phyloP scores from a whole-genome alignment of 225 moss, liverwort and hornwort genomes.

The Rhytidiadelphus loreus region DNA sequence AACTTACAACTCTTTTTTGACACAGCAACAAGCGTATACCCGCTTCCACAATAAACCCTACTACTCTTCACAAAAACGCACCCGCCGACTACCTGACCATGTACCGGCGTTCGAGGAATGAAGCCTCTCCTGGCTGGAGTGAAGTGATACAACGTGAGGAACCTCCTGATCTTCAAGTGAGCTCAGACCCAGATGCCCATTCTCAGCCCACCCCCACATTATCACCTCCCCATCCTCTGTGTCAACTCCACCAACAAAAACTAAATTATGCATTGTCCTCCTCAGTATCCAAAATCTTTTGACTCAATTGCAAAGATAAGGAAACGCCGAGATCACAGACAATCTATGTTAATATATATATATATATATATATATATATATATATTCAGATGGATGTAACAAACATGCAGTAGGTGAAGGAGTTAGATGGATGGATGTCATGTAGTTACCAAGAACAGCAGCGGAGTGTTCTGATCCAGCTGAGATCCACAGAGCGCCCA shows the following conservation, averaged over 20 bases:
- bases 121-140: background rate
- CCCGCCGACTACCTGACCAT: background rate
- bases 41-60: slow-evolving; percentile 64
- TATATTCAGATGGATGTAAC: background rate
- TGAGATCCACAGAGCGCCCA: slow-evolving; percentile 38
- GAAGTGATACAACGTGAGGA: background rate
- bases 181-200: slow-evolving; percentile 80
- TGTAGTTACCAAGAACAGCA: slow-evolving; percentile 51
- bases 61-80: background rate
- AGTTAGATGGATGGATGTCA: background rate
- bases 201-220: slow-evolving; percentile 94
- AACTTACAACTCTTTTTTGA: background rate
- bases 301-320: background rate
- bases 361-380: no score
- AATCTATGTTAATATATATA: background rate
- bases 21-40: slow-evolving; percentile 44
- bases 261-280: background rate
- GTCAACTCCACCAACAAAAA: background rate
- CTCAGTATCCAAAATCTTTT: background rate
- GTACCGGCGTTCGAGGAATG: background rate
- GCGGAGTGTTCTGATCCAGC: slow-evolving; percentile 91
- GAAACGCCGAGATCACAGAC: background rate
- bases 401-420: background rate
- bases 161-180: slow-evolving; percentile 29
- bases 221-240: slow-evolving; percentile 12